Base-by-base conservation (phyloP, 805 yeast genomes). In the Myxozyma kluyveri region DNA sequence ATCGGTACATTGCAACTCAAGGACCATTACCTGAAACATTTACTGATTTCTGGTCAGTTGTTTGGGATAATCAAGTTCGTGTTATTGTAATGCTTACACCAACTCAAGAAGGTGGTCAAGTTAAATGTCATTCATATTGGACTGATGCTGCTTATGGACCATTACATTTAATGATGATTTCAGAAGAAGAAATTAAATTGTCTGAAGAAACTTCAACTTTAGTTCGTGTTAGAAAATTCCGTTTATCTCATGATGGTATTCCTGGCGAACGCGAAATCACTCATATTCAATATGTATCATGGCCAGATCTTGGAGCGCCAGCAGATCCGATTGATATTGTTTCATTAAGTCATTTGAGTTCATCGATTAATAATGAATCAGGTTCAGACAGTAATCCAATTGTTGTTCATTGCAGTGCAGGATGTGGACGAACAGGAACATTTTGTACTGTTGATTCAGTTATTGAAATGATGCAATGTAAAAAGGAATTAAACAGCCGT, bases 341-440 rank as follows among this genome's bases (percentile, higher is more conserved):
- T n/a, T 73, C 78, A 39, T 67, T 82, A 22, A 75, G 80, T 27
- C 68, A 69, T 32, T 62, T 82, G 61, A 77, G 79, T 52, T 69
- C 72, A 21, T 57, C 72, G 14, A 64, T 80, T 12, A 63, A 74
- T 47, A 14, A 29, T 9, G 57, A 62, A 3, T 55, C 54, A 6
- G 52, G 67, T 22, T 31, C 19, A 39, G 47, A 54, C 17, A 58
- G 66, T 3, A 66, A 69, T 4, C 85, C 87, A 24, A 77, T 81
- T 2, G 64, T 88, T 40, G 88, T 86, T 37, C 98, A 91, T 70
- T 91, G 99, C 68, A 85, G 95, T 12, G 98, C 98, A 1, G 99
- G 99, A 0, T 91, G 96, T 68, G 99, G 99, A 7, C 76, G 99
- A 52, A 91, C 98, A 0, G 99, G 99, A 1, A 86, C 96, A 1